Evolutionary conservation across 805 yeast genomes (phyloP).

Genomic region (Hemisphaericaspora nanyangensis): DNA sequence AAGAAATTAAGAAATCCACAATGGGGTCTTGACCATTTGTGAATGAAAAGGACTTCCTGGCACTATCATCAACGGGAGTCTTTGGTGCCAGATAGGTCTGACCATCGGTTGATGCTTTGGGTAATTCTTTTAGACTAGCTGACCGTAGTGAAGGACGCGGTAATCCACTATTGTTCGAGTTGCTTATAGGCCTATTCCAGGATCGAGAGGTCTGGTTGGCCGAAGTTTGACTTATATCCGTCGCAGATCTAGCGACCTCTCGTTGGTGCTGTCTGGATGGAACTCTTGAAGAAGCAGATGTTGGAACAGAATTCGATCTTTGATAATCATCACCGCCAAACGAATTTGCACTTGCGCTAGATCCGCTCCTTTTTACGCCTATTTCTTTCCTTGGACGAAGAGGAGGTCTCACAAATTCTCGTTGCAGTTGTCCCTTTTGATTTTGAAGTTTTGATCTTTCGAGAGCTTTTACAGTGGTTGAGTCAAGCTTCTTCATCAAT

Average conservation of each 20-base stretch:
- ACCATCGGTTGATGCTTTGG: not conserved
- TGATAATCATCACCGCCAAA: not conserved
- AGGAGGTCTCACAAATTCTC: not conserved
- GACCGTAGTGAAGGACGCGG: not conserved
- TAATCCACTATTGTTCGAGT: not conserved
- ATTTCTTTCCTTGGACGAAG: not conserved
- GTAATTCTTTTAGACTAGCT: not conserved
- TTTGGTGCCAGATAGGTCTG: not conserved
- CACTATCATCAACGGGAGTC: not conserved
- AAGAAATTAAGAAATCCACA: constrained; percentile 31
- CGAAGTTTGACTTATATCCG: not conserved
- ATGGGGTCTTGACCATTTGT: constrained; percentile 32
- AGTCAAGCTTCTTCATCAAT: constrained; percentile 38
- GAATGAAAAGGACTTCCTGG: constrained; percentile 1
- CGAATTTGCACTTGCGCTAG: not conserved
- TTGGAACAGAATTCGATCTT: not conserved
- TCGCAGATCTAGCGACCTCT: not conserved
- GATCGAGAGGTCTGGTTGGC: no score
- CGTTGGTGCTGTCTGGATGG: no score
- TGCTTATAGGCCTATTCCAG: not conserved
- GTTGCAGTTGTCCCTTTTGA: no score
- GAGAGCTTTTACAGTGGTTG: constrained; percentile 51
- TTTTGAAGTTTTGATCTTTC: constrained; percentile 42
- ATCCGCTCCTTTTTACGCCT: not conserved
- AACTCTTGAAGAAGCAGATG: not conserved